Conservation (phyloP, 805 yeast genomes). For the Candida jianshihensis region DNA sequence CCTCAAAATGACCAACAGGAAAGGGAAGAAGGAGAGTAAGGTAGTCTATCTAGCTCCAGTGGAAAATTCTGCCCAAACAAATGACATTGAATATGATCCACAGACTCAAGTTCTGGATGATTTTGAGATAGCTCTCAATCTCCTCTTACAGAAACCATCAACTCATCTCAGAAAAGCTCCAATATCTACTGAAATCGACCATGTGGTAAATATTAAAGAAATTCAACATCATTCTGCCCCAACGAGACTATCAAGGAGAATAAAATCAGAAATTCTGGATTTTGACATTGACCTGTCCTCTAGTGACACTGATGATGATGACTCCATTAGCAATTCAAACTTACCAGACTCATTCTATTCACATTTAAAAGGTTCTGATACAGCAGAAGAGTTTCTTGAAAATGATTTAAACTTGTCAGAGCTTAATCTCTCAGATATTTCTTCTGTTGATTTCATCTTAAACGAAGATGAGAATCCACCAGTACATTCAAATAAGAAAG, state of each 20-base stretch:
- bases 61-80: background rate
- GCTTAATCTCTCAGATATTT: no score
- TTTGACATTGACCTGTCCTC: slow-evolving; percentile 13
- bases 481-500: no score
- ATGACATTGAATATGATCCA: slow-evolving; percentile 10
- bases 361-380: no score
- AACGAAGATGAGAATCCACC: no score
- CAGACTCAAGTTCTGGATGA: slow-evolving; percentile 11
- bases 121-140: slow-evolving; percentile 15
- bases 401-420: background rate
- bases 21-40: background rate
- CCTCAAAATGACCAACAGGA: slow-evolving; percentile 10
- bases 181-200: no score
- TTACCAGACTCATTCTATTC: background rate
- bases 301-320: slow-evolving; percentile 6
- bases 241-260: slow-evolving; percentile 2
- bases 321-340: background rate
- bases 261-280: slow-evolving; percentile 15
- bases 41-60: slow-evolving; percentile 10
- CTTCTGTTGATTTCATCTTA: no score
- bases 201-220: no score
- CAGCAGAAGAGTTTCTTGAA: background rate
- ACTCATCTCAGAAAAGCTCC: background rate
- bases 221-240: no score
- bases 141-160: slow-evolving; percentile 6